Percentiles rank a stretch among this genome's conserved stretches.
Evolutionary conservation across 2,329 filamentous ascomycete species (phyloP).

Genomic region (Xylariaceae sp.): DNA sequence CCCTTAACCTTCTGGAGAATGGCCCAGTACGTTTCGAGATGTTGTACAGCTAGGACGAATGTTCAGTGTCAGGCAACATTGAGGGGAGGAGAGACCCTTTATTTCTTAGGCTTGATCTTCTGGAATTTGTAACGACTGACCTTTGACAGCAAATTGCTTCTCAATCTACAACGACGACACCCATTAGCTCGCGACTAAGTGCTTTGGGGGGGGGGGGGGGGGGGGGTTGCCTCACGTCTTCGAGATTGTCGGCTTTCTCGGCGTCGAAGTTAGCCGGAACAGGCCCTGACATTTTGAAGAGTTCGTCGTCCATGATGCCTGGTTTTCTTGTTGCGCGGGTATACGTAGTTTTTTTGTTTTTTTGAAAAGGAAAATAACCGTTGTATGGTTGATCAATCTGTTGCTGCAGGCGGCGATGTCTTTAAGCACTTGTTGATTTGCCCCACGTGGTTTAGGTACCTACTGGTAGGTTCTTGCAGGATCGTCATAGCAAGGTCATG

Average conservation of each 20-base stretch:
- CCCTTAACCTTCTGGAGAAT: slow-evolving; percentile 91
- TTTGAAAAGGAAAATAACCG: too few relatives aligned
- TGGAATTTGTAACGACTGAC: slow-evolving; percentile 53
- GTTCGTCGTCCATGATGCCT: slow-evolving; percentile 36
- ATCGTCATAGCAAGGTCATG: slow-evolving; percentile 14
- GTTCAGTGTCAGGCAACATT: not conserved
- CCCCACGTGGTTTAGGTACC: slow-evolving; percentile 2
- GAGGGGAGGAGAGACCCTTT: too few relatives aligned
- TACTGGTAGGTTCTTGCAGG: not conserved
- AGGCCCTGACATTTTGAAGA: slow-evolving; percentile 37
- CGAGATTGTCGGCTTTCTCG: slow-evolving; percentile 46
- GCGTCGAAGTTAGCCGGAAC: slow-evolving; percentile 58
- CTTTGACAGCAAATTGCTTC: slow-evolving; percentile 99
- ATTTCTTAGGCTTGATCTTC: too few relatives aligned
- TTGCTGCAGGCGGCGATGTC: not conserved
- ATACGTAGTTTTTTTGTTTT: too few relatives aligned
- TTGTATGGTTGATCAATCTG: not conserved
- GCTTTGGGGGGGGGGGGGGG: not conserved
- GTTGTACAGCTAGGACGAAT: slow-evolving; percentile 74
- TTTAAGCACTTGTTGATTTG: not conserved
- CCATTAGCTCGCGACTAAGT: slow-evolving; percentile 7
- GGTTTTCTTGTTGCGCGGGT: not conserved
- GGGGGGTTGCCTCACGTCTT: slow-evolving; percentile 37
- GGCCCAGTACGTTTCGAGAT: slow-evolving; percentile 96
- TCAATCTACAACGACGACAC: slow-evolving; percentile 71